These are phyloP conservation scores for Leucaena leucocephala DNA, from an alignment of 306 rosid genomes.

Conservation along the genomic window DNA sequence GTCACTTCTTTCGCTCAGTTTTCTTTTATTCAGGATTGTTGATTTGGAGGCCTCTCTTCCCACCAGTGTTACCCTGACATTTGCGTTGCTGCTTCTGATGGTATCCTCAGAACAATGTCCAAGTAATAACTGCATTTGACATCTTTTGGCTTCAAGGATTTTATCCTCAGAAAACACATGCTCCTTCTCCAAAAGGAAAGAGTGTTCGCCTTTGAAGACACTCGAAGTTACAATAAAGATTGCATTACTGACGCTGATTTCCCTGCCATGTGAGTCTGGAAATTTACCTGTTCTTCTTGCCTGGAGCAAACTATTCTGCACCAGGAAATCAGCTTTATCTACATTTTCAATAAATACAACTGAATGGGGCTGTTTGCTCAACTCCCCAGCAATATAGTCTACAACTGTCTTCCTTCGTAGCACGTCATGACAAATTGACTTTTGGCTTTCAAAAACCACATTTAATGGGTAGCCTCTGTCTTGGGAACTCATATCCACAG, in stretches of 20 bases:
- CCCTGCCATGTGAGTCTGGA: constrained; percentile 72
- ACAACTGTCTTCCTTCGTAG: constrained; percentile 67
- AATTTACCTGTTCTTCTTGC: constrained; percentile 81
- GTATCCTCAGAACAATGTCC: constrained; percentile 45
- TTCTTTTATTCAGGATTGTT: constrained; percentile 56
- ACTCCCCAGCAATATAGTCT: constrained; percentile 75
- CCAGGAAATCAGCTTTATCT: constrained; percentile 67
- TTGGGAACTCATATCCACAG: constrained; percentile 62
- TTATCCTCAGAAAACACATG: constrained; percentile 68
- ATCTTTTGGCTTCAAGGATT: constrained; percentile 70
- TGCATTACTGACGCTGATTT: constrained; percentile 64
- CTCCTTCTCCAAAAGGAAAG: constrained; percentile 33
- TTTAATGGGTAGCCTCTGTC: constrained; percentile 43
- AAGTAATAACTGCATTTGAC: constrained; percentile 59
- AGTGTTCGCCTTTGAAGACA: constrained; percentile 33
- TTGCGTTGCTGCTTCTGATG: constrained; percentile 38
- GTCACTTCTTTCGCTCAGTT: constrained; percentile 48
- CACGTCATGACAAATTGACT: constrained; percentile 50
- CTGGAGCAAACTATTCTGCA: constrained; percentile 67
- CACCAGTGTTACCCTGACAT: constrained; percentile 48
- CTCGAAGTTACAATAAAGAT: constrained; percentile 61
- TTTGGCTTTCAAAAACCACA: constrained; percentile 49
- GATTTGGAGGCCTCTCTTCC: constrained; percentile 44
- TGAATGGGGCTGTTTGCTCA: constrained; percentile 68
- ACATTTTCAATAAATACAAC: constrained; percentile 78